phyloP scores from a whole-genome alignment of 305 asterid genomes.

The Lippia alba region DNA sequence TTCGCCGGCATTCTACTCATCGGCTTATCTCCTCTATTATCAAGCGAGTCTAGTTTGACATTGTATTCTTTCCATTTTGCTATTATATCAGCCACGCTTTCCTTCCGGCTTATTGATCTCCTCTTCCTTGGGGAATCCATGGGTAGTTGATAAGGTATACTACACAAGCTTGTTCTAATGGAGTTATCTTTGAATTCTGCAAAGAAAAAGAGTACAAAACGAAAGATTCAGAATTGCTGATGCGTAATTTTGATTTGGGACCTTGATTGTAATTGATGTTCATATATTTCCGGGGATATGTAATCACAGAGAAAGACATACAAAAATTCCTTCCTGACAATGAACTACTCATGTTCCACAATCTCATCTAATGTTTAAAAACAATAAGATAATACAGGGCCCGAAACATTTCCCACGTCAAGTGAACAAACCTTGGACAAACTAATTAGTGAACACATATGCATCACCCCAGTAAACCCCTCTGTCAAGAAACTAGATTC shows the following conservation, averaged over 20 bases:
- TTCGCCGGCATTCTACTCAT: slow-evolving; percentile 70
- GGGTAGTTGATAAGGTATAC: slow-evolving; percentile 8
- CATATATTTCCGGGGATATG: too few relatives aligned
- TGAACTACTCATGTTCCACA: neutral
- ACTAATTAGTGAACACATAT: neutral
- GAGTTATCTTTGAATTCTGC: slow-evolving; percentile 37
- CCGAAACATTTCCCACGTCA: neutral
- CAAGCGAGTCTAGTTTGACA: slow-evolving; percentile 43
- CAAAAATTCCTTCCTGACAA: neutral
- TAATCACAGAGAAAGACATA: too few relatives aligned
- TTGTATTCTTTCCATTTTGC: slow-evolving; percentile 85
- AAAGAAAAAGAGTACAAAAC: neutral
- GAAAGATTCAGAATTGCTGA: neutral
- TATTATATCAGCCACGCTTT: slow-evolving; percentile 59
- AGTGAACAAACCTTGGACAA: neutral
- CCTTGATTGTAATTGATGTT: too few relatives aligned
- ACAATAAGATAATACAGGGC: neutral
- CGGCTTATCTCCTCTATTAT: slow-evolving; percentile 36
- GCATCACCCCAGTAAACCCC: too few relatives aligned
- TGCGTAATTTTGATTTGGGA: too few relatives aligned
- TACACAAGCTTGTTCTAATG: slow-evolving; percentile 35
- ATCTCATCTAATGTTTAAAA: neutral
- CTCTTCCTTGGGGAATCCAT: slow-evolving; percentile 45
- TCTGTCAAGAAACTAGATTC: neutral
- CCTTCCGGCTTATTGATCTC: slow-evolving; percentile 54